Evolutionary conservation across 2,329 filamentous ascomycete genomes (phyloP), one percentile per base, ranked within the genome.

Genomic region (Ophiosphaerella korrae): DNA sequence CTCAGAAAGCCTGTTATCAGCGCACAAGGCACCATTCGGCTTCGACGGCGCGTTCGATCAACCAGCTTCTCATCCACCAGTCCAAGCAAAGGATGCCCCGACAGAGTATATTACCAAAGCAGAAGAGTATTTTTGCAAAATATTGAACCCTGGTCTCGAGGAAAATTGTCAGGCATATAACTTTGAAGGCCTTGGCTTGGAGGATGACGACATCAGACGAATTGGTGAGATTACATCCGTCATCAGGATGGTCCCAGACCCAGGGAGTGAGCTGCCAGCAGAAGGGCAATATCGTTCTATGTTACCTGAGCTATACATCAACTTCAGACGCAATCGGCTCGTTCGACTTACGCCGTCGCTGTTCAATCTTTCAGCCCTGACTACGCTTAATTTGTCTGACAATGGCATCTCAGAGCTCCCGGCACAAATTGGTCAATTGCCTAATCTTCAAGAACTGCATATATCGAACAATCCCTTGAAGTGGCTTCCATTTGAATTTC

Each of bases 271-370:
- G 9, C 54, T 64, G 3, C 68, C 68, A 13, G 57, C 48, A 26
- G 62, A 67, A 49, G 58, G 58, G 2, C 60, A 70, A 33, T 73
- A 67, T 41, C 64, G 69, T 7, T 67, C 68, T 7, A 60, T 72
- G 60, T 50, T 61, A 5, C 67, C 69, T 0, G 52, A 64, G 16
- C 43, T 72, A 6, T 51, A 56, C 29, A 24, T 73, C 14, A 53
- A 64, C 24, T 53, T 73, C 2, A 36, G 48, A 12, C 37, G 45
- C 8, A 73, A 73, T 41, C 46, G 37, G 2, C 57, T 72, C 3
- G 32, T 18, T 13, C 55, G 40, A 7, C 54, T 70, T 12, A 50
- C 54, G 3, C 64, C 64, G 7, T 50, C 58, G 1, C 50, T 73
- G 2, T 73, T 72, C 52, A 42, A 49, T 13, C 13, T 72, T 2